These are phyloP conservation scores for Paragyromitra xinjiangensis DNA, from an alignment of 495 filamentous ascomycete genomes.

Conservation along the genomic window DNA sequence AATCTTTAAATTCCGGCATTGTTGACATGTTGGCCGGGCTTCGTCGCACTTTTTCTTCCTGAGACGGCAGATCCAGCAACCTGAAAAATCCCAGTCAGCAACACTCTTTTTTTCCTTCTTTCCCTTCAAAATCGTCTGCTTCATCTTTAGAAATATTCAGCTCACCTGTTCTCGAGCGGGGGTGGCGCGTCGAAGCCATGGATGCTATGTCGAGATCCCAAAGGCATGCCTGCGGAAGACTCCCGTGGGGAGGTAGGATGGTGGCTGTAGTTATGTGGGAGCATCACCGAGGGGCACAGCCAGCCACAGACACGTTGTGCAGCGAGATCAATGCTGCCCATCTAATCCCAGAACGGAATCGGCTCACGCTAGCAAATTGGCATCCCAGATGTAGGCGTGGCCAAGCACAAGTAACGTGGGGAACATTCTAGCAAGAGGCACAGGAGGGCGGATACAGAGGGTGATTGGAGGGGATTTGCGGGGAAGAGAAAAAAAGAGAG, in stretches of 20 bases:
- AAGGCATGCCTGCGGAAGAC: conserved; percentile 33
- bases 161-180: conserved; percentile 50
- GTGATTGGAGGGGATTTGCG: conserved; percentile 10
- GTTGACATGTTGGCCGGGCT: conserved; percentile 55
- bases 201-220: conserved; percentile 4
- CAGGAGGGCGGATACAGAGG: conserved; percentile 4
- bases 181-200: conserved; percentile 50
- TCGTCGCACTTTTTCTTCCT: conserved; percentile 62
- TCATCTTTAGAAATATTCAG: not conserved
- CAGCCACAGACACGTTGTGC: conserved; percentile 50
- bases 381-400: conserved; percentile 15
- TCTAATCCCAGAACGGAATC: conserved; percentile 44
- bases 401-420: conserved; percentile 32
- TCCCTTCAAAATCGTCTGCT: not conserved
- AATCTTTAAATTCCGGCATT: conserved; percentile 57
- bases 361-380: conserved; percentile 27
- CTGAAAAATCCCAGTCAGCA: conserved; percentile 39
- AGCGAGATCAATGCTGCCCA: conserved; percentile 42
- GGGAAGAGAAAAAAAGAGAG: not conserved
- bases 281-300: conserved; percentile 29
- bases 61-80: conserved; percentile 62
- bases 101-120: not conserved
- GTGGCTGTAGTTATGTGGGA: conserved; percentile 50
- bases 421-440: conserved; percentile 34
- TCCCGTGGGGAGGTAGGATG: conserved; percentile 13